phyloP scores from a whole-genome alignment of 2,329 filamentous ascomycete species.

The Phyllosticta ampelicida region DNA sequence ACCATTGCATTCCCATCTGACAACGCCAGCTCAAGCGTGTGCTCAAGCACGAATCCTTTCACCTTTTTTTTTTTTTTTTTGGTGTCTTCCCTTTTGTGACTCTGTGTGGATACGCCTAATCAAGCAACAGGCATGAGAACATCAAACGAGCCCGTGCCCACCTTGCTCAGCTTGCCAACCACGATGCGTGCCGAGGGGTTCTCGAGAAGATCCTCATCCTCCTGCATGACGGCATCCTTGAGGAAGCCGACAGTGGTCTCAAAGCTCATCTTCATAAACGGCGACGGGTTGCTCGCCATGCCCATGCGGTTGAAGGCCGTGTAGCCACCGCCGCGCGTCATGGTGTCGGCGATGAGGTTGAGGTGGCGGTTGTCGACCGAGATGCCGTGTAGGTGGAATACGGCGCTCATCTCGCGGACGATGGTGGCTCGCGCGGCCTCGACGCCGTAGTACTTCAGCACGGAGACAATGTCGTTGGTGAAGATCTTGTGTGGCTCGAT shows the following conservation, averaged over 20 bases:
- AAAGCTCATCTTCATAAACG: slow-evolving; percentile 98
- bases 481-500: slow-evolving; percentile 78
- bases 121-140: slow-evolving; percentile 43
- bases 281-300: slow-evolving; percentile 70
- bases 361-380: slow-evolving; percentile 83
- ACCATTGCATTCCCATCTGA: no score
- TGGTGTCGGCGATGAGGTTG: slow-evolving; percentile 91
- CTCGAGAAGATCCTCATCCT: slow-evolving; percentile 78
- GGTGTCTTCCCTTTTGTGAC: no score
- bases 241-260: slow-evolving; percentile 94
- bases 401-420: slow-evolving; percentile 70
- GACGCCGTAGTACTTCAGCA: slow-evolving; percentile 79
- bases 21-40: no score
- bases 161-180: slow-evolving; percentile 67
- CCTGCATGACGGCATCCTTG: slow-evolving; percentile 80
- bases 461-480: slow-evolving; percentile 85
- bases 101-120: background rate
- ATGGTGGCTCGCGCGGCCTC: slow-evolving; percentile 85
- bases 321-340: slow-evolving; percentile 89
- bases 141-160: slow-evolving; percentile 89
- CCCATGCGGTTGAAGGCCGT: slow-evolving; percentile 88
- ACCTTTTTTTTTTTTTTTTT: no score
- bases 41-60: no score
- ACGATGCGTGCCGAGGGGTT: slow-evolving; percentile 84
- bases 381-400: slow-evolving; percentile 89